Conservation (phyloP, 1,284 basidiomycete species). For the Irpex lacteus region DNA sequence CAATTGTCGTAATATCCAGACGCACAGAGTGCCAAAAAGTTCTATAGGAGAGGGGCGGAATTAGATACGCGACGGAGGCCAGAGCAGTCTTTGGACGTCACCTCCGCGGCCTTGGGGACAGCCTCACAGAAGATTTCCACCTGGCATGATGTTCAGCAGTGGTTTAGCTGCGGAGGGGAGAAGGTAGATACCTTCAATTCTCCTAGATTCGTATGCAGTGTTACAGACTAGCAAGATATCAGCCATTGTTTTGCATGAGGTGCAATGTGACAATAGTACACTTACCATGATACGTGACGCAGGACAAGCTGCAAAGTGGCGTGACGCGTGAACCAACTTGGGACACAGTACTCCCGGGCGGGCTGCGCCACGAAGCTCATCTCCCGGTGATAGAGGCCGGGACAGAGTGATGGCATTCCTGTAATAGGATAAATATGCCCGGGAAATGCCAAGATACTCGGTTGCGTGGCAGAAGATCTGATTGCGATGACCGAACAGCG, state of each 20-base stretch:
- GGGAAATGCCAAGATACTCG: background rate
- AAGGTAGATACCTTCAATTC: constrained; percentile 81
- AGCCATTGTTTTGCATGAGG: background rate
- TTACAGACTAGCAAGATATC: constrained; percentile 73
- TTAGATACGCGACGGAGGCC: constrained; percentile 4
- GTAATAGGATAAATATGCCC: background rate
- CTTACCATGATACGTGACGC: constrained; percentile 13
- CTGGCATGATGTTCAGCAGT: constrained; percentile 38
- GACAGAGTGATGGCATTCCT: background rate
- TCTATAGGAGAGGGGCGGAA: constrained; percentile 45
- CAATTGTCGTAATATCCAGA: constrained; percentile 86
- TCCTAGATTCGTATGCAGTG: constrained; percentile 90
- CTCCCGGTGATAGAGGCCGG: constrained; percentile 1
- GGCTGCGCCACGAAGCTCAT: constrained; percentile 12
- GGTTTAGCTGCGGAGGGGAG: background rate
- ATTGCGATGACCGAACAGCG: background rate
- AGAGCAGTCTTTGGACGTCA: constrained; percentile 30
- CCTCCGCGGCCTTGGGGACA: constrained; percentile 92
- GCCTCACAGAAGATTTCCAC: constrained; percentile 97
- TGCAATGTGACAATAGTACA: background rate
- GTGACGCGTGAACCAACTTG: background rate
- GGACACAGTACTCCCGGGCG: background rate
- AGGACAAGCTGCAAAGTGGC: background rate
- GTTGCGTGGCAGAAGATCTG: background rate
- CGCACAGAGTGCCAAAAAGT: constrained; percentile 93